Evolutionary conservation across 345 rosid genomes (phyloP).

Genomic region (Passiflora organensis): DNA sequence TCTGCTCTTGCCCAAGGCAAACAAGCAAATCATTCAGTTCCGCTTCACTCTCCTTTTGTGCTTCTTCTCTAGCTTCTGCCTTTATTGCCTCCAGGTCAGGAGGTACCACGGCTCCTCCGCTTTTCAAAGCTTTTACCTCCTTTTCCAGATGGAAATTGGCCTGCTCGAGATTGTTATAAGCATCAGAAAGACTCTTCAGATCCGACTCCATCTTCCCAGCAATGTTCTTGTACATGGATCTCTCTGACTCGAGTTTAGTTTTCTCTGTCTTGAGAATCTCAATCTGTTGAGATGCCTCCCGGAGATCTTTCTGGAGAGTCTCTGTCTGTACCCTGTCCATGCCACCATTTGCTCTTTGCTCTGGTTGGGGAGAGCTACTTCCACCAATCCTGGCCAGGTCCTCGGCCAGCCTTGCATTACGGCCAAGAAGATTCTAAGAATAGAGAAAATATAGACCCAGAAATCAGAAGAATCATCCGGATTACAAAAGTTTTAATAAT

Average conservation of each 20-base stretch:
- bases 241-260: constrained; percentile 58
- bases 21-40: constrained; percentile 92
- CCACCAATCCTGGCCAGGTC: constrained; percentile 69
- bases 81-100: constrained; percentile 60
- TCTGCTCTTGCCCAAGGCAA: constrained; percentile 97
- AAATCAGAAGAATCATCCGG: neutral
- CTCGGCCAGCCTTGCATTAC: constrained; percentile 84
- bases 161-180: constrained; percentile 85
- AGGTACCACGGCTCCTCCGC: constrained; percentile 36
- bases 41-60: constrained; percentile 87
- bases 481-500: too few relatives aligned
- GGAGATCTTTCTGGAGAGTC: constrained; percentile 74
- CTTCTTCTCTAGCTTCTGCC: constrained; percentile 90
- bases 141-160: constrained; percentile 69
- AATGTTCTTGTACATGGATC: constrained; percentile 54
- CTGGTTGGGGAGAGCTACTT: constrained; percentile 43
- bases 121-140: constrained; percentile 71
- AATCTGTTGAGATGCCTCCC: constrained; percentile 63
- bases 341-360: constrained; percentile 45
- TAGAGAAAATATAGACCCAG: neutral
- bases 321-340: constrained; percentile 64
- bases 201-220: constrained; percentile 83
- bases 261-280: constrained; percentile 74
- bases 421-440: constrained; percentile 65
- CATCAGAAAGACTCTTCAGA: constrained; percentile 75